These are phyloP conservation scores for Saturnispora dispora DNA, from an alignment of 805 yeast genomes.

Conservation along the genomic window DNA sequence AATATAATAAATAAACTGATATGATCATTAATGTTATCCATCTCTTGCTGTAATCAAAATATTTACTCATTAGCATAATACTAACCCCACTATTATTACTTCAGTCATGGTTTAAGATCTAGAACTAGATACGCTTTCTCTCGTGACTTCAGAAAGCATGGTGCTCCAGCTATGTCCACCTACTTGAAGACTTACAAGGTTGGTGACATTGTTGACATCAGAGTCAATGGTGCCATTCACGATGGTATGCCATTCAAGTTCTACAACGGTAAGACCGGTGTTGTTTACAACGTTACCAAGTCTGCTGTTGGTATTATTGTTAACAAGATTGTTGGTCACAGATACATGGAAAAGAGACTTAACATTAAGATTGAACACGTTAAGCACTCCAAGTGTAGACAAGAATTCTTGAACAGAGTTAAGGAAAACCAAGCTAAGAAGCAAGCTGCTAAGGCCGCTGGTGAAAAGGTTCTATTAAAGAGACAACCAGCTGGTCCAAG, in stretches of 20 bases:
- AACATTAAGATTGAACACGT: conserved; percentile 98
- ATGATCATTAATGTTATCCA: no score
- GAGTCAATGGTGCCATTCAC: conserved; percentile 98
- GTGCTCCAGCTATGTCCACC: conserved; percentile 87
- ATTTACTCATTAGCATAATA: conserved; percentile 1
- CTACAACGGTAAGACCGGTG: conserved; percentile 99
- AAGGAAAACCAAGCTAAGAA: conserved; percentile 91
- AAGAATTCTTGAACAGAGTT: conserved; percentile 98
- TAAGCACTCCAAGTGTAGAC: conserved; percentile 99
- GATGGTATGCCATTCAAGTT: conserved; percentile 99
- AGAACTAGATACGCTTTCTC: conserved; percentile 99
- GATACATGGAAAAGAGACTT: conserved; percentile 98
- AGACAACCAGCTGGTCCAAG: conserved; percentile 99
- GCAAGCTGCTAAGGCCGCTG: conserved; percentile 90
- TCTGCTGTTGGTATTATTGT: conserved; percentile 95
- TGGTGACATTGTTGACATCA: conserved; percentile 99
- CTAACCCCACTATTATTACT: conserved; percentile 11
- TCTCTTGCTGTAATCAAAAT: not conserved
- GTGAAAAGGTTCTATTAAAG: conserved; percentile 86
- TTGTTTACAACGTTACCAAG: conserved; percentile 97
- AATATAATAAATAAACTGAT: no score
- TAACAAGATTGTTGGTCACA: conserved; percentile 98
- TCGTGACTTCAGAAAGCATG: conserved; percentile 98
- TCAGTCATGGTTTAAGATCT: conserved; percentile 98
- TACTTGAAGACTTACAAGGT: conserved; percentile 97